Percentiles rank a stretch among this genome's conserved stretches.
Conservation (phyloP, 1,284 basidiomycete genomes). For the Gymnopus androsaceus region DNA sequence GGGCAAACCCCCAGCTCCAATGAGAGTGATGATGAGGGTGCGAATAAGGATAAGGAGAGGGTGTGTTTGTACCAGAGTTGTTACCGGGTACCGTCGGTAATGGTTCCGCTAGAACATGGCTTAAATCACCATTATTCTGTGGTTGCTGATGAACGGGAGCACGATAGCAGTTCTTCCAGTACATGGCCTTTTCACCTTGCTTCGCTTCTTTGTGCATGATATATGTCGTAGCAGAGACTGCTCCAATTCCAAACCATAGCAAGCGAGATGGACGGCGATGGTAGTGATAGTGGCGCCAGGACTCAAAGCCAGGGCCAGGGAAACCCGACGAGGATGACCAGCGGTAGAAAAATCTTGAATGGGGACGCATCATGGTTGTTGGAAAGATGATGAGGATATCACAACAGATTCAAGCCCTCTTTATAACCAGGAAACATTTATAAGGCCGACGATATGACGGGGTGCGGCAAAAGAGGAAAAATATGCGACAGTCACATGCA, state of each 20-base stretch:
- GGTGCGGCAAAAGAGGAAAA: neutral
- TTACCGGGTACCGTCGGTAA: slow-evolving; percentile 4
- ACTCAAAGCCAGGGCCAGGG: slow-evolving; percentile 2
- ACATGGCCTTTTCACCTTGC: slow-evolving; percentile 17
- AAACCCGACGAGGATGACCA: neutral
- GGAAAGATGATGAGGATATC: neutral
- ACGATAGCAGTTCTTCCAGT: slow-evolving; percentile 35
- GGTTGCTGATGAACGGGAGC: slow-evolving; percentile 26
- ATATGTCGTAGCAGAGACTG: slow-evolving; percentile 52
- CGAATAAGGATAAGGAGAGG: slow-evolving; percentile 9
- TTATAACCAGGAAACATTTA: neutral
- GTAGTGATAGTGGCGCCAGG: slow-evolving; percentile 11
- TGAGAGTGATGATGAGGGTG: slow-evolving; percentile 12
- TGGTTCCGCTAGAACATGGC: neutral
- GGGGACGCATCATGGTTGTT: neutral
- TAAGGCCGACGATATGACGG: slow-evolving; percentile 7
- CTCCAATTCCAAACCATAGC: slow-evolving; percentile 70
- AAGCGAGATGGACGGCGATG: slow-evolving; percentile 53
- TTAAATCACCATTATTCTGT: slow-evolving; percentile 15
- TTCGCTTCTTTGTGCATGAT: slow-evolving; percentile 37
- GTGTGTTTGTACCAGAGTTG: slow-evolving; percentile 12
- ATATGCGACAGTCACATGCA: neutral
- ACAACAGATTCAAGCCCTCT: neutral
- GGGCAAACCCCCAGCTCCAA: slow-evolving; percentile 14
- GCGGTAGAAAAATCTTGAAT: neutral